A percentile compares a stretch with the other conserved stretches of the same genome.
Conservation (phyloP, 768 basidiomycete species). For the Amylocystis lapponica region DNA sequence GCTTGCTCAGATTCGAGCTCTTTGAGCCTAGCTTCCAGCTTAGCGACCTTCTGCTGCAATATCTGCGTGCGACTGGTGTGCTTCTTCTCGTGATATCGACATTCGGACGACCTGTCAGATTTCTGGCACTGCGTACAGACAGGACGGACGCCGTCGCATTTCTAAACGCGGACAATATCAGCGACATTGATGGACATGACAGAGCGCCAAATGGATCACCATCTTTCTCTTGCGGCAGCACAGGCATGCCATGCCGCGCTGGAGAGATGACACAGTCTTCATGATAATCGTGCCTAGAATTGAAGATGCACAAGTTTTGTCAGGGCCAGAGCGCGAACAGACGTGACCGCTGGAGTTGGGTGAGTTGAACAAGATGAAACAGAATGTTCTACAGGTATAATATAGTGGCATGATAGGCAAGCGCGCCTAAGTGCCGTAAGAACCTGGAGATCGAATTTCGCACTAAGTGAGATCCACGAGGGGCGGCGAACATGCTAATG, state of each 20-base stretch:
- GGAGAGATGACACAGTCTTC: constrained; percentile 28
- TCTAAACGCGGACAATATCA: constrained; percentile 29
- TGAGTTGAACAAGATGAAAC: no score
- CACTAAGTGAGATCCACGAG: no score
- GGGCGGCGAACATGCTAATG: no score
- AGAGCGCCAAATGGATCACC: constrained; percentile 17
- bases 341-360: no score
- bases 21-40: constrained; percentile 47
- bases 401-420: no score
- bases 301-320: no score
- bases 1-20: constrained; percentile 42
- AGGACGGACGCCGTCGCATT: constrained; percentile 57
- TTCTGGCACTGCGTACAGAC: constrained; percentile 51
- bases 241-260: constrained; percentile 34
- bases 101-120: constrained; percentile 44
- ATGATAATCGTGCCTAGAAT: no score
- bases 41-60: constrained; percentile 48
- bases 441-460: no score
- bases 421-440: no score
- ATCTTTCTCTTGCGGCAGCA: constrained; percentile 37
- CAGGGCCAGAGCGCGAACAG: no score
- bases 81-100: constrained; percentile 55
- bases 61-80: constrained; percentile 55
- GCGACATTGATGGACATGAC: no score
- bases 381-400: no score